Base-by-base conservation (phyloP, 75 land plant genomes). In the Cunninghamia lanceolata region DNA sequence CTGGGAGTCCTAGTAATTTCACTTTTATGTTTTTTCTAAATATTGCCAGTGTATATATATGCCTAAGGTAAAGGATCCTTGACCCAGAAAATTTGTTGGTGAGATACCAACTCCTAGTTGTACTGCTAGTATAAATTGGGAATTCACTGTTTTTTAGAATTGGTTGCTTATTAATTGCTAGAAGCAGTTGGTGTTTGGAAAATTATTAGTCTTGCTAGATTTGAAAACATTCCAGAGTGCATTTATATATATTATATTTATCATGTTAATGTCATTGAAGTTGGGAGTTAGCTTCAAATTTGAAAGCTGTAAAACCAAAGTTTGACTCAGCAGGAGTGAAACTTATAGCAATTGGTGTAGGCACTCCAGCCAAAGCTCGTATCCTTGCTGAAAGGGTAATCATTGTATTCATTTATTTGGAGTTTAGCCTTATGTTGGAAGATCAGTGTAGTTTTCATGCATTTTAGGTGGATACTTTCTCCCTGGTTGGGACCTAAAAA, bases 261-360 rank as follows among this genome's bases (percentile, higher is more conserved):
- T 28, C 39, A n/a, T 34, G 46, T 50, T 25, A 34, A n/a, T 17
- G 30, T 83, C 36, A 40, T 89, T 86, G 4, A 86, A 96, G 98
- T 87, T 96, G 98, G 98, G 98, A 96, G 80, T 91, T 95, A 88
- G 98, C 96, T 59, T 84, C 94, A 0, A 88, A 88, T 30, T 87
- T 96, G 34, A 92, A 88, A 84, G 96, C 95, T 86, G 59, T 89
- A 13, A 96, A 89, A 85, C 90, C 94, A 50, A 93, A 84, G 87
- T 94, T 96, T 87, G 95, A 96, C 83, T 82, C 94, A 21, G 91
- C 94, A 82, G 98, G 96, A 56, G 96, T 95, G 21, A 93, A 93
- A 66, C 85, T 96, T 47, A 88, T 95, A 32, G 96, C 93, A 14
- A 91, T 96, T 88, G 98, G 98, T 87, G 94, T 96, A 85, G 98